phyloP scores from a whole-genome alignment of 176 grass and related monocot genomes.

The Bromus sterilis region DNA sequence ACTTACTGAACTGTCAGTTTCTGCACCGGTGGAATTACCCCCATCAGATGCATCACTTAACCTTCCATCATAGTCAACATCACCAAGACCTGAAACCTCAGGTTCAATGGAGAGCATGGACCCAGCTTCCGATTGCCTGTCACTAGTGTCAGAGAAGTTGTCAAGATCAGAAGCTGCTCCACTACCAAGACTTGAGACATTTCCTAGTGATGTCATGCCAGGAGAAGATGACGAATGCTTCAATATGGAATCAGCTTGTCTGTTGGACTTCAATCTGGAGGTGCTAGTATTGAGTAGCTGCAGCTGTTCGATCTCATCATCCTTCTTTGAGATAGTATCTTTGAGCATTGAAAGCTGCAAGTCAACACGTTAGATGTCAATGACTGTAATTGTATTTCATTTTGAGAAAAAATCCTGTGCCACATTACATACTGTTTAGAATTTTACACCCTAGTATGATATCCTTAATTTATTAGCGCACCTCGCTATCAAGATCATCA shows the following conservation, averaged over 20 bases:
- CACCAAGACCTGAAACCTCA: conserved; percentile 43
- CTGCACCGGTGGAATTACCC: conserved; percentile 41
- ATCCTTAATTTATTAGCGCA: conserved; percentile 5
- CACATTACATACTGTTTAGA: background rate
- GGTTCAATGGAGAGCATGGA: conserved; percentile 44
- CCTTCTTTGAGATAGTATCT: conserved; percentile 83
- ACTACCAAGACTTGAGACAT: conserved; percentile 24
- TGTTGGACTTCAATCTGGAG: conserved; percentile 26
- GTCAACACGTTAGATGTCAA: background rate
- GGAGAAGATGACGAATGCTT: conserved; percentile 82
- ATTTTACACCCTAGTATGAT: background rate
- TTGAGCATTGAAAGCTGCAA: conserved; percentile 65
- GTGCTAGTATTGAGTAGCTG: conserved; percentile 38
- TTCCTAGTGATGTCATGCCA: conserved; percentile 54
- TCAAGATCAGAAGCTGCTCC: conserved; percentile 42
- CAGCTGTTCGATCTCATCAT: conserved; percentile 61
- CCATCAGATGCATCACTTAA: conserved; percentile 78
- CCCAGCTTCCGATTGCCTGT: conserved; percentile 62
- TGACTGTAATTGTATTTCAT: background rate
- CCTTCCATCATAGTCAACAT: conserved; percentile 64
- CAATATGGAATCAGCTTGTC: conserved; percentile 23
- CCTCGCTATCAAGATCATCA: background rate
- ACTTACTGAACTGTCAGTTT: conserved; percentile 59
- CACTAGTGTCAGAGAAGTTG: conserved; percentile 58
- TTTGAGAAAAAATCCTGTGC: background rate